Conservation (phyloP, 1,139 yeast species). For the Pichia sp. region DNA sequence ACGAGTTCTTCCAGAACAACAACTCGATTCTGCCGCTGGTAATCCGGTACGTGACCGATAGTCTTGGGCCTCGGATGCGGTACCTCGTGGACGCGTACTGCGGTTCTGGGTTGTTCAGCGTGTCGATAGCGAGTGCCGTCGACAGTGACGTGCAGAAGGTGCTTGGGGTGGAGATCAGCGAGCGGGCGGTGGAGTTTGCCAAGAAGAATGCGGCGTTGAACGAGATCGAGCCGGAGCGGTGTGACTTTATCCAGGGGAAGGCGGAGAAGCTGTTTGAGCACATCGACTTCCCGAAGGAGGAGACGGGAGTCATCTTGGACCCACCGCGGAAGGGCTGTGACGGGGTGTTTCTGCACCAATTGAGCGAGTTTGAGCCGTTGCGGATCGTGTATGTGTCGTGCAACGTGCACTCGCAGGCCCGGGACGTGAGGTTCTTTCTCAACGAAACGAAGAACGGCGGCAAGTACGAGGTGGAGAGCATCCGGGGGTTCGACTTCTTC, state of each 20-base stretch:
- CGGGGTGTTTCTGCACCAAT: slow-evolving; percentile 76
- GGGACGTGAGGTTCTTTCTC: slow-evolving; percentile 83
- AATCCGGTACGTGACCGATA: slow-evolving; percentile 72
- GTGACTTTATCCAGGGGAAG: slow-evolving; percentile 83
- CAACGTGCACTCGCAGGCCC: slow-evolving; percentile 95
- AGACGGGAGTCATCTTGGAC: slow-evolving; percentile 87
- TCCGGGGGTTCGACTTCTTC: slow-evolving; percentile 94
- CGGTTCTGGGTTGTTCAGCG: slow-evolving; percentile 91
- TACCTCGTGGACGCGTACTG: slow-evolving; percentile 95
- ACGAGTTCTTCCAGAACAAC: slow-evolving; percentile 94
- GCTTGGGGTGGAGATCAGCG: slow-evolving; percentile 91
- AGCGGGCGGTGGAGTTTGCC: slow-evolving; percentile 88
- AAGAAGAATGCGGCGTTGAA: slow-evolving; percentile 73
- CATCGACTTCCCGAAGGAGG: slow-evolving; percentile 65
- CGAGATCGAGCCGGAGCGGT: slow-evolving; percentile 54
- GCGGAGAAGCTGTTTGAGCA: slow-evolving; percentile 85
- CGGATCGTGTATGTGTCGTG: slow-evolving; percentile 90
- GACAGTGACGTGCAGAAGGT: slow-evolving; percentile 66
- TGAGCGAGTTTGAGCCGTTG: slow-evolving; percentile 77
- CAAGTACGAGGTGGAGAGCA: slow-evolving; percentile 67
- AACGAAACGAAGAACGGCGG: slow-evolving; percentile 60
- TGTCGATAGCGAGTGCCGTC: slow-evolving; percentile 57
- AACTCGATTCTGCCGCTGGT: slow-evolving; percentile 84
- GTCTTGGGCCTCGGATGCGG: slow-evolving; percentile 41
- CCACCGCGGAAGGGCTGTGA: slow-evolving; percentile 99